Base-by-base conservation (phyloP, 2,329 filamentous ascomycete genomes). In the Orbilia javanica region DNA sequence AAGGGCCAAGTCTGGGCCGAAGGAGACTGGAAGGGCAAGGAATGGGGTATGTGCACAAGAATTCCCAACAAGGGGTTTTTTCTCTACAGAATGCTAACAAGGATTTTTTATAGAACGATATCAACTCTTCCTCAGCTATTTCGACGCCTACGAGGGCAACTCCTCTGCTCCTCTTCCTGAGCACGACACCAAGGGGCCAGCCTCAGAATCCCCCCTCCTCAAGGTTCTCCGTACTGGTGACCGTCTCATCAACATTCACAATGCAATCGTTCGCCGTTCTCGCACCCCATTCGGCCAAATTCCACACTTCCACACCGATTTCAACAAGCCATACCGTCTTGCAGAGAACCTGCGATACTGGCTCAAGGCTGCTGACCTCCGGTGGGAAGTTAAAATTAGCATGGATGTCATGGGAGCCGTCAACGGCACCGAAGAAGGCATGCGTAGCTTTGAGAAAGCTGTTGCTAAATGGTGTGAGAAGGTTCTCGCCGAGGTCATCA, bases 301-400 rank as follows among this genome's bases (percentile, higher is more conserved):
- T 83, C 93, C 93, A 72, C 88, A 89, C 8, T 97, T 92, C 84
- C 96, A 98, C 84, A 91, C 90, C n/a, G 94, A 99, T 84, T 95
- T 96, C 8, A 91, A 90, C 77, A 98, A 98, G 85, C 96, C 96
- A 0, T 99, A 99, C 84, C 91, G 96, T 60, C 91, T 91, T 79
- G 93, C 94, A 2, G 96, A 99, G 81, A 99, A 99, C 83, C 87
- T 99, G 79, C 90, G 94, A 46, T 99, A 92, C 86, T 99, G 96
- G 95, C 89, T 92, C 84, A 99, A 99, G 86, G 96, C 95, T 0
- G 94, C 94, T 6, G 94, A 99, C 85, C 87, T 98, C 74, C 90
- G 96, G 69, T 99, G 95, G 91, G 96, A 98, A 84, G 89, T 94
- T 44, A 88, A 92, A 81, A 87, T 98, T 64, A 89, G 91, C 79